Base-by-base conservation (phyloP, 108 stramenopile species). In the Skeletonema tropicum region DNA sequence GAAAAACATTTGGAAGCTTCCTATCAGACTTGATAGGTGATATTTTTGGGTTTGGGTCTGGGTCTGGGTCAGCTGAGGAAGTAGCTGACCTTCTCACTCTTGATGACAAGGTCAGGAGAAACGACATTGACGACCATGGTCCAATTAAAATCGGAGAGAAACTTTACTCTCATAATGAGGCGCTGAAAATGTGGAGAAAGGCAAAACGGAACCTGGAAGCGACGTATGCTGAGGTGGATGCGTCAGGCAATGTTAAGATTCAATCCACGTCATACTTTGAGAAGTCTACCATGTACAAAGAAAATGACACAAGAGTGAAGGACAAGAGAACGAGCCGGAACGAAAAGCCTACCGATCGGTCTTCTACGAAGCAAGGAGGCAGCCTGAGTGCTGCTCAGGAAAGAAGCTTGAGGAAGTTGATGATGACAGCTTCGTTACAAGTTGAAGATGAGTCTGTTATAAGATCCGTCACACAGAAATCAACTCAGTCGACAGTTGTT, bases 61-160 rank as follows among this genome's bases (percentile, higher is more conserved):
- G 26, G 26, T 29, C 26, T 29, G 26, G 52, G 0, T 55, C 23
- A 10, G 52, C 52, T 2, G 23, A 15, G n/a, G 52, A 21, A 21
- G 52, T 55, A 6, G 17, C 19, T 0, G 17, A 19, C 17, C 6
- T 49, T 6, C 0, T 49, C 0, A 19, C 48, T 2, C 38, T 2
- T 39, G 38, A 39, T 39, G 10, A 23, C 23, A 23, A 55, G 6
- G 48, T 49, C 1, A 21, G 52, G 23, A 55, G 52, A 55, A 36
- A 64, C 4, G 23, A 31, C 5, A 35, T 74, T 19, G 73, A 74
- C 29, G 73, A 74, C 21, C 35, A 30, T 15, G 63, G 73, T 41
- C 73, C 64, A 12, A 74, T 74, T 17, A 65, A 74, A 39, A 66
- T 74, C 30, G 73, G 73, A 6, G 63, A 74, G 36, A 74, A 74